Percentiles rank a stretch among this genome's conserved stretches.
Conservation (phyloP, 192 early-diverging fungal species). For the Spizellomyces punctatus region DNA sequence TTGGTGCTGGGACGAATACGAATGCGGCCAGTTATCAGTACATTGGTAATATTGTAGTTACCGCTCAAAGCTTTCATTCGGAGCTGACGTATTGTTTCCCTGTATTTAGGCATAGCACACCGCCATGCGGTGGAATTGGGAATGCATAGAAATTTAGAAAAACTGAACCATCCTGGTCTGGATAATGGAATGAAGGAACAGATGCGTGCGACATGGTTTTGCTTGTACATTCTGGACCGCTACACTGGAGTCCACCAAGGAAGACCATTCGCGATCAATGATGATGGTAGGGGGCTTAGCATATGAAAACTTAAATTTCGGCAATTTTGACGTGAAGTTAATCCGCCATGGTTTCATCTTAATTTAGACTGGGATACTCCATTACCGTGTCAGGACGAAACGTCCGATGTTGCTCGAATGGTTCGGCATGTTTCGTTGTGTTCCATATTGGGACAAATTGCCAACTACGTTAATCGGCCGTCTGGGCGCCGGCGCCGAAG, state of each 20-base stretch:
- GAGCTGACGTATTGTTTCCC: neutral
- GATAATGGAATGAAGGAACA: constrained; percentile 43
- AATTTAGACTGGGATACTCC: constrained; percentile 53
- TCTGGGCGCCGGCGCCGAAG: constrained; percentile 15
- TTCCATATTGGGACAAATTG: constrained; percentile 49
- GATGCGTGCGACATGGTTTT: constrained; percentile 53
- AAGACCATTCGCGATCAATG: constrained; percentile 50
- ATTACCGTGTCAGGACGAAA: constrained; percentile 34
- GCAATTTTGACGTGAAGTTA: neutral
- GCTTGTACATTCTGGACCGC: constrained; percentile 51
- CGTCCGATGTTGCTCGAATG: constrained; percentile 31
- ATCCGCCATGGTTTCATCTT: too few species aligned
- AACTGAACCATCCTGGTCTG: constrained; percentile 41
- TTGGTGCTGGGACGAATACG: constrained; percentile 48
- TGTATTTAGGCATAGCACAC: constrained; percentile 45
- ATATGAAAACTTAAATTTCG: neutral
- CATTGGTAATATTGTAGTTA: constrained; percentile 36
- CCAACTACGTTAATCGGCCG: constrained; percentile 49
- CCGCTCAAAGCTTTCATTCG: neutral
- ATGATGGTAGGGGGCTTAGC: constrained; percentile 41
- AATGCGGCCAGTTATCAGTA: constrained; percentile 51
- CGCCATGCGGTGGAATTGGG: constrained; percentile 52
- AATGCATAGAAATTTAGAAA: constrained; percentile 54
- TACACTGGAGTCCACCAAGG: constrained; percentile 50
- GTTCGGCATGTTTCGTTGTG: constrained; percentile 49